Evolutionary conservation across 1,284 basidiomycete genomes (phyloP), one percentile per base, ranked within the genome.

Genomic region (Cronartium quercuum): DNA sequence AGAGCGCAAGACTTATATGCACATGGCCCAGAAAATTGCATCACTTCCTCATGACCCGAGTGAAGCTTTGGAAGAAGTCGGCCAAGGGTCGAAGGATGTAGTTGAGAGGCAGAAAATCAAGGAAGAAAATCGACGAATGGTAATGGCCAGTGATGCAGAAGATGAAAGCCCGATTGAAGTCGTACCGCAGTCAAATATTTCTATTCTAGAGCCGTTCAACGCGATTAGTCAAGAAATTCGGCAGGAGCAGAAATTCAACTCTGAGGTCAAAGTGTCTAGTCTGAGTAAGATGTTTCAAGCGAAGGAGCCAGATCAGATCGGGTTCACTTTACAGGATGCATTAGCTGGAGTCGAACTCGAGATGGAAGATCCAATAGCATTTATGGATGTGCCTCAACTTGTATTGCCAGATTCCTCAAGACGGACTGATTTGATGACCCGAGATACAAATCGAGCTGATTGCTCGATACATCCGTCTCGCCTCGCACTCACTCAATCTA

Each of bases 211-310:
- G 6, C 6, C 47, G 24, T 6, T 18, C 18, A 15, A 15, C 13
- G 13, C 13, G 47, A 51, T 51, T 2, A 21, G 24, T 18, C 18
- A 15, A 51, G 24, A 18, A 15, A 51, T 18, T 4, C 18, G 24
- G 5, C 6, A 6, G 6, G 24, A 51, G 34, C 21, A 34, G 60
- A 51, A 24, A 18, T 37, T 21, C 37, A 13, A 40, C 21, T 41
- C 40, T 62, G 57, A 58, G 29, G 42, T 75, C 37, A 55, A 61
- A 41, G 35, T 75, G 41, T 60, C 65, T 6, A 61, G 34, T 55
- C 63, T 75, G 58, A 75, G 63, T 12, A 65, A 75, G 40, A 75
- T 75, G 38, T 75, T 75, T 40, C 60, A 63, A 63, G 65, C 71
- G 21, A 75, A 75, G 66, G 65, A 75, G 40, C 42, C 18, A 24